These are phyloP conservation scores for Detonula confervacea DNA, from an alignment of 352 stramenopile genomes.

Conservation along the genomic window DNA sequence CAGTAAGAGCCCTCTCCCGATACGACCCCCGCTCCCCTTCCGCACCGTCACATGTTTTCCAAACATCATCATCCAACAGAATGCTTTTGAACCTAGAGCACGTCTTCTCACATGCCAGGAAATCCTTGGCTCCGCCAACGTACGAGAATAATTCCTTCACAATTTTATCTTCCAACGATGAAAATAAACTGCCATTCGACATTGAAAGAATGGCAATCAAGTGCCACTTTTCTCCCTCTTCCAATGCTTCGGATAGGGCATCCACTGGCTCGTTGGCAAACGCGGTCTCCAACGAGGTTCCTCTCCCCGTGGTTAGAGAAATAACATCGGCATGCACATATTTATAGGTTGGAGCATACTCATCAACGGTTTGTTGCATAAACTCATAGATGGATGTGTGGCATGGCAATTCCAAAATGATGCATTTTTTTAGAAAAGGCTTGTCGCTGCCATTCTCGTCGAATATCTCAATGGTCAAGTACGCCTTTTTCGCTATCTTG, in stretches of 20 bases:
- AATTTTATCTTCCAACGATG: not conserved
- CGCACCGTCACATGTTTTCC: conserved; percentile 1
- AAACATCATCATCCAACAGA: conserved; percentile 18
- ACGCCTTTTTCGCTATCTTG: not conserved
- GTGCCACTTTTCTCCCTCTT: not conserved
- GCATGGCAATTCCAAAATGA: not conserved
- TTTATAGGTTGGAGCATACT: not conserved
- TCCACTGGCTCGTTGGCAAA: not conserved
- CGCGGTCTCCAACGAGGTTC: not conserved
- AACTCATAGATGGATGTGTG: not conserved
- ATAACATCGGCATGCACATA: not conserved
- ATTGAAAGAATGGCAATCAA: not conserved
- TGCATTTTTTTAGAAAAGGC: not conserved
- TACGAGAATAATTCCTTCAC: conserved; percentile 7
- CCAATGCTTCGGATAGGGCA: not conserved
- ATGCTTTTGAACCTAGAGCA: conserved; percentile 16
- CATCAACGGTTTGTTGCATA: not conserved
- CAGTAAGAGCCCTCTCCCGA: conserved; percentile 17
- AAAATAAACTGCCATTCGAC: not conserved
- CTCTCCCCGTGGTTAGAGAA: not conserved
- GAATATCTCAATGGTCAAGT: not conserved
- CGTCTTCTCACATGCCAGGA: conserved; percentile 3
- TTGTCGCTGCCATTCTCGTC: not conserved
- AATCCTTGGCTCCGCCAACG: not conserved
- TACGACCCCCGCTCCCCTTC: conserved; percentile 14